A percentile compares a stretch with the other conserved stretches of the same genome.
Conservation (phyloP, 2,329 filamentous ascomycete genomes). For the Colletotrichum liriopes region DNA sequence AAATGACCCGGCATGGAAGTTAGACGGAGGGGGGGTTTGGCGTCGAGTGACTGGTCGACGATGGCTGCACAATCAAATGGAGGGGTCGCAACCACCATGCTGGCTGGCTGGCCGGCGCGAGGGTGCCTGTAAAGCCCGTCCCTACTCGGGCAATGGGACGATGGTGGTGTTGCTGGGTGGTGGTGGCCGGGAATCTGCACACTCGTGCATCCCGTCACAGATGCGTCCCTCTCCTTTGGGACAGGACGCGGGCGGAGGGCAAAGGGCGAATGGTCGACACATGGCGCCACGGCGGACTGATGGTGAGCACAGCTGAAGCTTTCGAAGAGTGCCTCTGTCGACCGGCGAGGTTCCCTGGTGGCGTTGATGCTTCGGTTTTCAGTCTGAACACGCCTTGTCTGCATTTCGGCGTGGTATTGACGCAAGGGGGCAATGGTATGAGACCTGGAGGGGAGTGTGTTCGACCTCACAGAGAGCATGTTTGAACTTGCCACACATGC, state of each 20-base stretch:
- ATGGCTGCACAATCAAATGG: conserved; percentile 2
- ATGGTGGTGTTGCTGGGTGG: conserved; percentile 12
- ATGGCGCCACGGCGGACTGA: conserved; percentile 2
- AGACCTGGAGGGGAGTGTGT: neutral
- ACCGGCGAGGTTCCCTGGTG: conserved; percentile 7
- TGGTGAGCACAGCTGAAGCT: conserved; percentile 2
- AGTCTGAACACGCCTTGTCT: conserved; percentile 6
- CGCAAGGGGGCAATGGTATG: conserved; percentile 25
- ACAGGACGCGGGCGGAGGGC: conserved; percentile 16
- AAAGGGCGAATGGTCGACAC: conserved; percentile 9
- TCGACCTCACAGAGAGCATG: neutral
- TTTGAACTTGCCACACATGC: conserved; percentile 15
- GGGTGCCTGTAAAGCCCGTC: conserved; percentile 7
- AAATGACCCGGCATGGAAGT: neutral
- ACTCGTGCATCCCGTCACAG: conserved; percentile 41
- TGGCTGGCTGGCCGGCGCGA: conserved; percentile 22
- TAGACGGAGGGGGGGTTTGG: conserved; percentile 9
- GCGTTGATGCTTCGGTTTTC: conserved; percentile 6
- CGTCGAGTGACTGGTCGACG: conserved; percentile 24
- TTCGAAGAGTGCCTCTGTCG: neutral
- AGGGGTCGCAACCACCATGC: conserved; percentile 15
- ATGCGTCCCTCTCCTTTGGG: conserved; percentile 40
- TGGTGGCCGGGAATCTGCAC: conserved; percentile 41
- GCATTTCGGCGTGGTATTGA: conserved; percentile 18
- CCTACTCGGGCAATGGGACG: neutral